These are phyloP conservation scores for Diplogelasinospora grovesii DNA, from an alignment of 495 filamentous ascomycete species.

Conservation along the genomic window DNA sequence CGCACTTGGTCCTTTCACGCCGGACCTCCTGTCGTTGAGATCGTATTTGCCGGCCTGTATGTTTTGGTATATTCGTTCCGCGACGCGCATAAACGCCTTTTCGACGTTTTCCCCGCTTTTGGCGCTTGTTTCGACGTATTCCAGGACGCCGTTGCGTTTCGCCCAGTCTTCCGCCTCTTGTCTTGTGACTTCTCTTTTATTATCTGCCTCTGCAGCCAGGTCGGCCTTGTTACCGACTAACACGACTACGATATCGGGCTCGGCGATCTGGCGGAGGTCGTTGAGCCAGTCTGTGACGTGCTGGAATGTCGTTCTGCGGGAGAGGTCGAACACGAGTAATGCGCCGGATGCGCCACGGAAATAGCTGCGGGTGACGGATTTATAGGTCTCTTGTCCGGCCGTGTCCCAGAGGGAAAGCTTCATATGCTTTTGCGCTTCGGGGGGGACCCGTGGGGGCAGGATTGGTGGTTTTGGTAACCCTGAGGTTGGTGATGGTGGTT, in stretches of 20 bases:
- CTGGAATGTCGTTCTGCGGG: constrained; percentile 72
- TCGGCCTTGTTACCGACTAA: constrained; percentile 94
- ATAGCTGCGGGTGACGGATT: constrained; percentile 89
- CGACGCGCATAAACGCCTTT: constrained; percentile 83
- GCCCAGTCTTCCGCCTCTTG: constrained; percentile 89
- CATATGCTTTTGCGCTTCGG: constrained; percentile 61
- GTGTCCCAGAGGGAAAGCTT: constrained; percentile 85
- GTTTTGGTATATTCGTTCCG: constrained; percentile 89
- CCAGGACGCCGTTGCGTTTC: constrained; percentile 66
- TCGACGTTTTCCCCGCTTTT: constrained; percentile 93
- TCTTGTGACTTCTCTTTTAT: constrained; percentile 68
- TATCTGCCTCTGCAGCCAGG: constrained; percentile 49
- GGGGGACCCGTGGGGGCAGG: constrained; percentile 5
- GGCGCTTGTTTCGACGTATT: constrained; percentile 92
- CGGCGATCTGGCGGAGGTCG: constrained; percentile 86
- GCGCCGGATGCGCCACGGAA: constrained; percentile 91
- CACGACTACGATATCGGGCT: constrained; percentile 87
- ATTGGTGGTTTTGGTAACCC: constrained; percentile 33
- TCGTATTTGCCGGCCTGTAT: constrained; percentile 92
- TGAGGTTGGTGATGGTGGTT: neutral
- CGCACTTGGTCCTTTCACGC: constrained; percentile 63
- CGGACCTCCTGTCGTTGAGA: constrained; percentile 84
- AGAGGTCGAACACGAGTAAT: constrained; percentile 91
- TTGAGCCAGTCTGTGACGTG: constrained; percentile 86
- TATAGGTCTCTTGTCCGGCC: constrained; percentile 94